phyloP scores from a whole-genome alignment of 192 early-diverging fungal species.

The Coemansia asiatica region DNA sequence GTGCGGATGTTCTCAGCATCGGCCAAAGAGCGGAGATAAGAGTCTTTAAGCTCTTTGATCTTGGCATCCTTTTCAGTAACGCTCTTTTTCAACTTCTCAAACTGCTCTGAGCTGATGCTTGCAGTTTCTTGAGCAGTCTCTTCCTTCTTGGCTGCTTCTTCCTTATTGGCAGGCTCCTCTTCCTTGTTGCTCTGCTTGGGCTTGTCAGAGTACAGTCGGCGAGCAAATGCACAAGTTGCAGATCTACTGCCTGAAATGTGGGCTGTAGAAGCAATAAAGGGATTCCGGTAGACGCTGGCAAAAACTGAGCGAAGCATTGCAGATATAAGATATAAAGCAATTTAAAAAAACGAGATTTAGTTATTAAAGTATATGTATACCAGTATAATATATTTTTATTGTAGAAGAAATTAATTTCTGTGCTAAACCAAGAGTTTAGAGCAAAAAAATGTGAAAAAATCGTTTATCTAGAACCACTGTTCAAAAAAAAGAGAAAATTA shows the following conservation, averaged over 20 bases:
- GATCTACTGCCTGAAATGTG: background rate
- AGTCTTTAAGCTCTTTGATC: slow-evolving; percentile 66
- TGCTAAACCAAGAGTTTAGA: no score
- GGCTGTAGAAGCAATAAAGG: slow-evolving; percentile 7
- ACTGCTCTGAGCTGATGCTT: slow-evolving; percentile 20
- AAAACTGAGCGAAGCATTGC: slow-evolving; percentile 41
- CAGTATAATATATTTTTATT: no score
- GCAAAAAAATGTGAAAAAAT: no score
- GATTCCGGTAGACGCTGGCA: slow-evolving; percentile 25
- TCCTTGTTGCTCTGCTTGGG: slow-evolving; percentile 13
- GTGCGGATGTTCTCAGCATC: slow-evolving; percentile 95
- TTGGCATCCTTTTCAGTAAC: slow-evolving; percentile 53
- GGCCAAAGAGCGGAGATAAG: slow-evolving; percentile 88
- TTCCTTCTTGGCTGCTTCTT: slow-evolving; percentile 18
- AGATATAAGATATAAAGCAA: slow-evolving; percentile 1
- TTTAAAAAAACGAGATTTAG: slow-evolving; percentile 4
- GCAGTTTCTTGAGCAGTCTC: background rate
- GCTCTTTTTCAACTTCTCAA: slow-evolving; percentile 34
- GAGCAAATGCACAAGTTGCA: slow-evolving; percentile 9
- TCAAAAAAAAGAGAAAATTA: slow-evolving; percentile 2
- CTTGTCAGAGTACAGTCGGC: slow-evolving; percentile 46
- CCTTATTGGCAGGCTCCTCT: slow-evolving; percentile 5
- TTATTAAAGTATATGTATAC: background rate
- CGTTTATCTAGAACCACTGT: no score
- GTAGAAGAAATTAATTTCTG: no score